Conservation (phyloP, 2,329 filamentous ascomycete genomes). For the Aspergillus sp. region DNA sequence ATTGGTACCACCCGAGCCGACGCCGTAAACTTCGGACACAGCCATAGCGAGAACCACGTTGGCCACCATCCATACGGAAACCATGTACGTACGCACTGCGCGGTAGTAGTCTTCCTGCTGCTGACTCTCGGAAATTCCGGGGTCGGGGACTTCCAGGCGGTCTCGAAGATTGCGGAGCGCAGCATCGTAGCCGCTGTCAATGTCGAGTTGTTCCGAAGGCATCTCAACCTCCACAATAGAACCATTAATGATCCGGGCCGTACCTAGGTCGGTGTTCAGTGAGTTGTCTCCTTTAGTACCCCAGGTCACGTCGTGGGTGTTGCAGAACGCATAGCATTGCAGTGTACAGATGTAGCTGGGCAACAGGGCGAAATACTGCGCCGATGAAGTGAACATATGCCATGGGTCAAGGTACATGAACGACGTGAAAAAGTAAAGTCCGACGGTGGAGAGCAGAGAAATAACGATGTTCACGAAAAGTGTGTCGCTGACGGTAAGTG, state of each 20-base stretch:
- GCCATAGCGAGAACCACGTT: slow-evolving; percentile 94
- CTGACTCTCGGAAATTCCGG: slow-evolving; percentile 69
- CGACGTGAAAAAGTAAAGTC: slow-evolving; percentile 93
- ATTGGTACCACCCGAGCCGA: slow-evolving; percentile 72
- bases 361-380: slow-evolving; percentile 89
- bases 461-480: slow-evolving; percentile 95
- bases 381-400: slow-evolving; percentile 95
- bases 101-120: slow-evolving; percentile 98
- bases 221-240: slow-evolving; percentile 92
- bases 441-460: slow-evolving; percentile 82
- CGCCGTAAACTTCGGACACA: slow-evolving; percentile 79
- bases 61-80: slow-evolving; percentile 87
- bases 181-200: slow-evolving; percentile 96
- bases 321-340: slow-evolving; percentile 98
- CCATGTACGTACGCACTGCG: slow-evolving; percentile 96
- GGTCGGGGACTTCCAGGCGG: slow-evolving; percentile 73
- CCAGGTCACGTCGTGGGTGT: slow-evolving; percentile 98
- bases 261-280: slow-evolving; percentile 85
- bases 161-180: slow-evolving; percentile 94
- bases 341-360: slow-evolving; percentile 95
- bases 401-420: slow-evolving; percentile 96
- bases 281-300: slow-evolving; percentile 98
- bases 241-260: slow-evolving; percentile 73
- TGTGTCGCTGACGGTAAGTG: slow-evolving; percentile 71
- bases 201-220: slow-evolving; percentile 96